Evolutionary conservation across 2,329 filamentous ascomycete genomes (phyloP), one percentile per base, ranked within the genome.

Genomic region (Epichloe bromicola): DNA sequence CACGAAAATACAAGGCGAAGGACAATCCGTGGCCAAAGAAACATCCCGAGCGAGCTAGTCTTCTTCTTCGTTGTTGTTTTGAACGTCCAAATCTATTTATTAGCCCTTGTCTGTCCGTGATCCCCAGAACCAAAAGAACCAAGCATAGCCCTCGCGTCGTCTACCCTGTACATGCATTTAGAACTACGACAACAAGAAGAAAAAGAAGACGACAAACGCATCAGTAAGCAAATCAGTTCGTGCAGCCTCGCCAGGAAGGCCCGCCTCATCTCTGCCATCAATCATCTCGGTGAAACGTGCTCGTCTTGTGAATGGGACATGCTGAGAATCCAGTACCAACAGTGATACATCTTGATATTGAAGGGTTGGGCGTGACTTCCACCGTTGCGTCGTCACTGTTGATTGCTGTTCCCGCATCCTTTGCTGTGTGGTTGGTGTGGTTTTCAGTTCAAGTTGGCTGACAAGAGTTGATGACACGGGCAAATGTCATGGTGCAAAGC

Each of bases 121-220:
- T 53, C 36, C 51, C 54, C 41, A 39, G 8, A 30, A 30, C 26
- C 26, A 30, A 10, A 30, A 30, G 3, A 51, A 51, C 48, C 39
- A 36, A 49, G 19, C n/a, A 19, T 48, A 41, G 54, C 50, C 52
- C 46, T 51, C 50, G 46, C 30, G 30, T 30, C 30, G 30, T 53
- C 54, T 57, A 56, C 51, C 46, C 54, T 53, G 53, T 56, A 56
- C 53, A 53, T 53, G 46, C 52, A 49, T 45, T 50, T 54, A 53
- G 50, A 54, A 42, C 40, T 26, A 42, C 17, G 30, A 30, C 30
- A 8, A 30, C 10, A 10, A 26, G 5, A 42, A 12, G 40, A 5
- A 42, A 15, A 26, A 17, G 8, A 19, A 17, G n/a, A 5, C n/a
- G 12, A 14, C 43, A 54, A 48, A 56, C 19, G 4, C 10, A 34